Evolutionary conservation across 805 yeast genomes (phyloP).

Genomic region (Metschnikowia kofuensis): DNA sequence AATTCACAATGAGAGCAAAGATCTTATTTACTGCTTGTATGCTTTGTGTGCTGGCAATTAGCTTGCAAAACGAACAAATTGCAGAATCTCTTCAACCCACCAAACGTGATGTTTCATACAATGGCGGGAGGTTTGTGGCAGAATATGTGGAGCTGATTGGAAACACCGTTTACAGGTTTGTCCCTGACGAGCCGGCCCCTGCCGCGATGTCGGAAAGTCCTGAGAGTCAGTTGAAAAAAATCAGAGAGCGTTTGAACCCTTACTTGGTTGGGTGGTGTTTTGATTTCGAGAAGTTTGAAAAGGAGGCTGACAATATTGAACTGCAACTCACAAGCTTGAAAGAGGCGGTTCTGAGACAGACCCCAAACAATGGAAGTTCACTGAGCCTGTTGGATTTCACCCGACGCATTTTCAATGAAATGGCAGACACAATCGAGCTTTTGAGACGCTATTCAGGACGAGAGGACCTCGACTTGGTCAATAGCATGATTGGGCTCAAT

Average conservation of each 20-base stretch:
- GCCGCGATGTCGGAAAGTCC: background rate
- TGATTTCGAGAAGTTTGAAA: background rate
- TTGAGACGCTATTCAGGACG: background rate
- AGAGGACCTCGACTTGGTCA: background rate
- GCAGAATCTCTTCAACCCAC: background rate
- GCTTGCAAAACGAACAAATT: too few relatives aligned
- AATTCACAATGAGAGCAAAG: too few relatives aligned
- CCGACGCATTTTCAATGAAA: background rate
- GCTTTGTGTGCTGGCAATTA: too few relatives aligned
- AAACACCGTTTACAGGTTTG: background rate
- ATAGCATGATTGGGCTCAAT: background rate
- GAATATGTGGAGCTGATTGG: background rate
- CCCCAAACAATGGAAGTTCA: background rate
- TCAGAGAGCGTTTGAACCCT: background rate
- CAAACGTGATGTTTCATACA: background rate
- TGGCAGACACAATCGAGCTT: conserved; percentile 2
- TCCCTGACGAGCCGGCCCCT: background rate
- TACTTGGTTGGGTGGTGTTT: background rate
- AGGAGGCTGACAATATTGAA: background rate
- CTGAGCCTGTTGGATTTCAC: background rate
- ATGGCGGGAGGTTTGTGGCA: background rate
- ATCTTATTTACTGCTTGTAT: too few relatives aligned
- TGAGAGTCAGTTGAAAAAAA: background rate
- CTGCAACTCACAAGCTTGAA: background rate
- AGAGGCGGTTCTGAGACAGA: background rate